Conservation (phyloP, 768 basidiomycete genomes). For the Glaciozyma martinii region DNA sequence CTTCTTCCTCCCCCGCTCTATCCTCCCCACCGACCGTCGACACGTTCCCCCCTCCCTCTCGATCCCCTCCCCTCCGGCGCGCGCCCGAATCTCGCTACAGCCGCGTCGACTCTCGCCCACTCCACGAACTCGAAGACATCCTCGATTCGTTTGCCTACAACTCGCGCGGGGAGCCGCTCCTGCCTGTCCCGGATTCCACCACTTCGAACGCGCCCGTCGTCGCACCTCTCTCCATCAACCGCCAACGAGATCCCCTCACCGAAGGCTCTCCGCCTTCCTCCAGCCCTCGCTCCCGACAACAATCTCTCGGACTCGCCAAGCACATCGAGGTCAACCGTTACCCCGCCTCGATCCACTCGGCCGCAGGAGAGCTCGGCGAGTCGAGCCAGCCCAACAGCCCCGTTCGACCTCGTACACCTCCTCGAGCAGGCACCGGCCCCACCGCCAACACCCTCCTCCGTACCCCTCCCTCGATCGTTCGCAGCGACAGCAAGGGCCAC, state of each 20-base stretch:
- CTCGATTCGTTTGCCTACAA: slow-evolving; percentile 9
- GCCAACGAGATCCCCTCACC: not conserved
- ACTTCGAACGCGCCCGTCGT: not conserved
- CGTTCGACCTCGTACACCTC: not conserved
- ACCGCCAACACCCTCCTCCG: not conserved
- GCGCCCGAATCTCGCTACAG: not conserved
- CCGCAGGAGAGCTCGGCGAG: slow-evolving; percentile 13
- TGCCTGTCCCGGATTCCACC: not conserved
- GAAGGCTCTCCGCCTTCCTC: not conserved
- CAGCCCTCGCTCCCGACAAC: not conserved
- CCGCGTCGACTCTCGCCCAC: slow-evolving; percentile 24
- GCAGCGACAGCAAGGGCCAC: not conserved
- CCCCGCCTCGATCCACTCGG: slow-evolving; percentile 18
- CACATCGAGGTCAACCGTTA: not conserved
- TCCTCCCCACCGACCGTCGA: not conserved
- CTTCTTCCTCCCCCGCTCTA: not conserved
- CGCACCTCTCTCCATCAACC: not conserved
- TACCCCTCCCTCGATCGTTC: not conserved
- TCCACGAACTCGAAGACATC: slow-evolving; percentile 22
- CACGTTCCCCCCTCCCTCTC: slow-evolving; percentile 1
- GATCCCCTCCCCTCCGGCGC: not conserved
- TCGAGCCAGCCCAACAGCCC: not conserved
- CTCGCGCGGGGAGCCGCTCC: not conserved
- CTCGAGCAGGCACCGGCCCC: not conserved
- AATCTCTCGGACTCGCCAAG: too few relatives aligned